A percentile compares a stretch with the other conserved stretches of the same genome.
These are phyloP conservation scores for Penicillium desertorum DNA, from an alignment of 495 filamentous ascomycete genomes.

Conservation along the genomic window DNA sequence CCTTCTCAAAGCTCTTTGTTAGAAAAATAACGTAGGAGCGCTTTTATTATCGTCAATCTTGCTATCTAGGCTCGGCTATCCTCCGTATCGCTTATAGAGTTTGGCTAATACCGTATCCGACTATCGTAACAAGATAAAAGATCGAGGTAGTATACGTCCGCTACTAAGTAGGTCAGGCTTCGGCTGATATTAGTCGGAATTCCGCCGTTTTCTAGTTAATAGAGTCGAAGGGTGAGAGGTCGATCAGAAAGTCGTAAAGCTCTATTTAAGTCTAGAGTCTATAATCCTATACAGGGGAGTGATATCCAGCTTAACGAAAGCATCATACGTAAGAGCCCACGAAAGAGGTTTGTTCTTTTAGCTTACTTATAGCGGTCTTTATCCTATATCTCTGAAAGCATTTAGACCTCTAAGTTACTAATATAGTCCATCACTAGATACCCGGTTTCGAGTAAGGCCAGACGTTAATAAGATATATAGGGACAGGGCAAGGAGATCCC, in stretches of 20 bases:
- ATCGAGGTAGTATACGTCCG: not conserved
- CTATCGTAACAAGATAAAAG: not conserved
- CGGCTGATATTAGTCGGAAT: not conserved
- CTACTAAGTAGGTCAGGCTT: not conserved
- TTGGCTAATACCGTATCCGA: conserved; percentile 1
- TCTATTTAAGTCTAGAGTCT: conserved; percentile 22
- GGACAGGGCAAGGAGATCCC: conserved; percentile 7
- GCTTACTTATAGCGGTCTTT: not conserved
- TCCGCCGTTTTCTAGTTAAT: conserved; percentile 4
- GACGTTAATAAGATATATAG: conserved; percentile 23
- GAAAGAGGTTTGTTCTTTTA: conserved; percentile 28
- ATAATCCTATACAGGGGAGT: conserved; percentile 25
- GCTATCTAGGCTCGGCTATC: not conserved
- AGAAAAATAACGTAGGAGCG: not conserved
- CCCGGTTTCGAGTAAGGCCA: conserved; percentile 14
- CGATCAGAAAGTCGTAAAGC: conserved; percentile 19
- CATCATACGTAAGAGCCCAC: conserved; percentile 26
- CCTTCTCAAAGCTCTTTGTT: conserved; percentile 5
- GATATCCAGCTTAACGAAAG: conserved; percentile 23
- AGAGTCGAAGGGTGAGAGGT: conserved; percentile 21
- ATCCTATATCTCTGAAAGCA: conserved; percentile 7
- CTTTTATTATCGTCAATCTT: not conserved
- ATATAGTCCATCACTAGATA: conserved; percentile 38
- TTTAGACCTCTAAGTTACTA: conserved; percentile 14
- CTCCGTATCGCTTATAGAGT: not conserved